phyloP scores from a whole-genome alignment of 345 rosid species.

The Sonneratia alba region DNA sequence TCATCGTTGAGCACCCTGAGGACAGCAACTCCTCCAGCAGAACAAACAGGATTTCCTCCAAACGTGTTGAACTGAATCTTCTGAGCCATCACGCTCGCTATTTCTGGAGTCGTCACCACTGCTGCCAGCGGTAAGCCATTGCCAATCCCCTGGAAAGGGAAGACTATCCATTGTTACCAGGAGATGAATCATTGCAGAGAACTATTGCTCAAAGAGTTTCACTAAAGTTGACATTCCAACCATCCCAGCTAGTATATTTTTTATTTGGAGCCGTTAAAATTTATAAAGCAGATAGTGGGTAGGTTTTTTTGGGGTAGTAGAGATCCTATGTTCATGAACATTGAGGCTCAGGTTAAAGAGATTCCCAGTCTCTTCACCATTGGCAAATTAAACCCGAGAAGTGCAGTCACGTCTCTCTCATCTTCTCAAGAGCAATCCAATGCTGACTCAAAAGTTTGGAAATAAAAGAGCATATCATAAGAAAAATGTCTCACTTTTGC shows the following conservation, averaged over 20 bases:
- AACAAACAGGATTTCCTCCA: constrained; percentile 98
- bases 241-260: no score
- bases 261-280: no score
- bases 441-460: background rate
- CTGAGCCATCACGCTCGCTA: constrained; percentile 72
- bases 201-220: background rate
- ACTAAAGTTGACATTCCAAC: background rate
- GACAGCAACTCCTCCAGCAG: constrained; percentile 93
- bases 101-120: constrained; percentile 93
- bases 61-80: constrained; percentile 86
- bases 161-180: background rate
- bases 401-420: no score
- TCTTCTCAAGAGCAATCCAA: no score
- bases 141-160: constrained; percentile 63
- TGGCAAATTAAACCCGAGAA: no score
- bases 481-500: constrained; percentile 53
- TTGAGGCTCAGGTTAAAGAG: no score
- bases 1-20: constrained; percentile 78
- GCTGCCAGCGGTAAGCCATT: constrained; percentile 95
- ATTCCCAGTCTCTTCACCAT: no score
- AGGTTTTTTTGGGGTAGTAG: no score
- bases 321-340: no score
- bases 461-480: background rate
- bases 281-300: no score
- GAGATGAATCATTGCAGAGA: background rate